These are phyloP conservation scores for Penicillium glabrum DNA, from an alignment of 2,329 filamentous ascomycete genomes.

Conservation along the genomic window DNA sequence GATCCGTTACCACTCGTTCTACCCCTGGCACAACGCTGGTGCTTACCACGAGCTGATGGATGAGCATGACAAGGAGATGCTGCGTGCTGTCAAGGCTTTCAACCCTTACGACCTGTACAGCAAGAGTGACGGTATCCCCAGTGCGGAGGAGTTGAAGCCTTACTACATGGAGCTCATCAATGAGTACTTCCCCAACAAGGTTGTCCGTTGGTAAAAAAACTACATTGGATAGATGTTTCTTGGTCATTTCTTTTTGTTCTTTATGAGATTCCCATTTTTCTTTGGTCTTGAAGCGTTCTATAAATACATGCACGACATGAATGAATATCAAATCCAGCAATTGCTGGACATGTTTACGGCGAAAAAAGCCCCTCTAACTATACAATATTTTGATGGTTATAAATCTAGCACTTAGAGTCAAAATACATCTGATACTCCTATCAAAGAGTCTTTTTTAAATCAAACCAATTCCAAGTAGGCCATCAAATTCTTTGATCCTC, in stretches of 20 bases:
- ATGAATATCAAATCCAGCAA: neutral
- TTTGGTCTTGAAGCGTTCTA: conserved; percentile 13
- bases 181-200: conserved; percentile 69
- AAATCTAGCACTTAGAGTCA: too few relatives aligned
- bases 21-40: conserved; percentile 82
- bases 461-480: neutral
- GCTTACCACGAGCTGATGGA: conserved; percentile 83
- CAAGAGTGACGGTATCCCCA: conserved; percentile 81
- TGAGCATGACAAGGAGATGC: conserved; percentile 75
- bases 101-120: conserved; percentile 92
- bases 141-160: conserved; percentile 73
- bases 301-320: conserved; percentile 3
- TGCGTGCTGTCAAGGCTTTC: conserved; percentile 79
- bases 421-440: too few relatives aligned
- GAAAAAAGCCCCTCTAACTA: too few relatives aligned
- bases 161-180: conserved; percentile 75
- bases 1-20: conserved; percentile 92
- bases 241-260: neutral
- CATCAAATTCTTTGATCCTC: neutral
- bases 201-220: conserved; percentile 64
- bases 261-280: conserved; percentile 22
- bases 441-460: neutral
- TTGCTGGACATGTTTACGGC: neutral
- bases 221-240: neutral
- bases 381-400: too few relatives aligned